phyloP scores from a whole-genome alignment of 345 rosid species.

The Heritiera littoralis region DNA sequence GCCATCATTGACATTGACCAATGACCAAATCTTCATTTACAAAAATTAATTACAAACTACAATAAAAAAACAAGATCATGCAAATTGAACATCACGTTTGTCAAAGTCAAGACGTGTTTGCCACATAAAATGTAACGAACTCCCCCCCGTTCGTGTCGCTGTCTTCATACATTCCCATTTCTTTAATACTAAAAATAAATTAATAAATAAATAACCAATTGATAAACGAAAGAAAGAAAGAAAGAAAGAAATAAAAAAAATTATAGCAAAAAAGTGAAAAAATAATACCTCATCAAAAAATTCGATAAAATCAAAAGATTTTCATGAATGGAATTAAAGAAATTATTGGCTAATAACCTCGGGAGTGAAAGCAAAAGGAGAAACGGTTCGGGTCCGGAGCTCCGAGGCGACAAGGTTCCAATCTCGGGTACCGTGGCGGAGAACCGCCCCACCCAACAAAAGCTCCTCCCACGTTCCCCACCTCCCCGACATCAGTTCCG shows the following conservation, averaged over 20 bases:
- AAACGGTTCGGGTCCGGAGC: conserved; percentile 66
- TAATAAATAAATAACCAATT: background rate
- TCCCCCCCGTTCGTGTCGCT: conserved; percentile 16
- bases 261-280: background rate
- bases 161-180: background rate
- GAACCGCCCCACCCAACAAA: conserved; percentile 82
- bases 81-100: conserved; percentile 12
- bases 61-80: conserved; percentile 12
- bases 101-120: conserved; percentile 31
- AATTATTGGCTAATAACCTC: conserved; percentile 45
- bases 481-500: conserved; percentile 36
- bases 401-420: conserved; percentile 78
- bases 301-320: background rate
- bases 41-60: background rate
- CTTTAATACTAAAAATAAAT: background rate
- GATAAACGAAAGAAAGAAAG: background rate
- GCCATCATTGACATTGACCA: conserved; percentile 15
- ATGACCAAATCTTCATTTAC: background rate
- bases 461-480: conserved; percentile 99
- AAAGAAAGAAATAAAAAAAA: background rate
- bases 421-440: conserved; percentile 77
- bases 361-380: conserved; percentile 57
- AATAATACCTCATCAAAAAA: background rate
- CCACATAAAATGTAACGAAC: conserved; percentile 16
- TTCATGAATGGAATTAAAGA: background rate